Evolutionary conservation across 2,329 filamentous ascomycete species (phyloP).

Genomic region (Septoria linicola): DNA sequence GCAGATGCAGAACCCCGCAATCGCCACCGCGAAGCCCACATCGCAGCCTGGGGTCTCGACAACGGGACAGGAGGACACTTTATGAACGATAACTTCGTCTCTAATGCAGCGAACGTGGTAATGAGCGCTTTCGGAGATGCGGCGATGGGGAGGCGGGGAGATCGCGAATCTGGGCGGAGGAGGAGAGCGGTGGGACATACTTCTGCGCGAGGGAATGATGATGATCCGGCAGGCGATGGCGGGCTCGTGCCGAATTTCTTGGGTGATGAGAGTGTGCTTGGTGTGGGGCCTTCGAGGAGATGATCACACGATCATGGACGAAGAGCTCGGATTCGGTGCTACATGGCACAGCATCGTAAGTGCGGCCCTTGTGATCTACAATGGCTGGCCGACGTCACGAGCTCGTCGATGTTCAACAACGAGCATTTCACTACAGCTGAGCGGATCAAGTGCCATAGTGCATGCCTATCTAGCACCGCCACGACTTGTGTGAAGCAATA

Average conservation of each 20-base stretch:
- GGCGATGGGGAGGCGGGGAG: conserved; percentile 34
- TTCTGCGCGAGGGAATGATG: conserved; percentile 7
- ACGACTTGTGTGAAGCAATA: too few relatives aligned
- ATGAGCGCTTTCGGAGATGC: conserved; percentile 38
- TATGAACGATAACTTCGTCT: conserved; percentile 60
- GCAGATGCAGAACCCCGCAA: conserved; percentile 25
- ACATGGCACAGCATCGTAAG: too few relatives aligned
- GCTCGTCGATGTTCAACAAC: too few relatives aligned
- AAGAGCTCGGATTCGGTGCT: too few relatives aligned
- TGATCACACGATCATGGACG: background rate
- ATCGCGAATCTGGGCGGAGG: conserved; percentile 34
- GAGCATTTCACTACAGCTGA: too few relatives aligned
- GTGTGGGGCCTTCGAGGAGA: conserved; percentile 16
- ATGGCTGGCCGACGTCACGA: too few relatives aligned
- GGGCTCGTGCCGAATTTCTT: conserved; percentile 37
- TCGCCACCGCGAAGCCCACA: conserved; percentile 40
- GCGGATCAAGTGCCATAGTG: too few relatives aligned
- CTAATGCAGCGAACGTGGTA: conserved; percentile 34
- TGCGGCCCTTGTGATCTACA: too few relatives aligned
- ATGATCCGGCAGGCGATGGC: conserved; percentile 20
- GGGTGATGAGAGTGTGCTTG: conserved; percentile 38
- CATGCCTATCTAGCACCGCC: too few relatives aligned
- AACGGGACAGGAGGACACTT: conserved; percentile 56
- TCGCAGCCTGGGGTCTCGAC: conserved; percentile 43
- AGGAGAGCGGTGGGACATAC: conserved; percentile 26